A percentile compares a stretch with the other conserved stretches of the same genome.
Conservation (phyloP, 2,329 filamentous ascomycete species). For the Scedosporium aurantiacum region DNA sequence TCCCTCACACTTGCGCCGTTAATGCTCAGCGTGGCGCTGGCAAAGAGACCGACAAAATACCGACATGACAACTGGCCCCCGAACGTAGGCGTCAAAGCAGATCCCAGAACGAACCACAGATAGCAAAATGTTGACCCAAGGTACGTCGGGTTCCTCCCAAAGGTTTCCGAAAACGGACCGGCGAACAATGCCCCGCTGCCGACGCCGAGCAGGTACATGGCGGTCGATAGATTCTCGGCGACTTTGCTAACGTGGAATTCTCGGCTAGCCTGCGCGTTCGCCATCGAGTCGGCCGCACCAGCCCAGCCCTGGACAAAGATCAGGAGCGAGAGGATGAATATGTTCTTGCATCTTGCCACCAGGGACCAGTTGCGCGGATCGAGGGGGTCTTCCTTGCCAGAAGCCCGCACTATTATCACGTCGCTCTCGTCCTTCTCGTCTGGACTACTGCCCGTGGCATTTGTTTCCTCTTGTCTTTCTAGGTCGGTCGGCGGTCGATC, state of each 20-base stretch:
- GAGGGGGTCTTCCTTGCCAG: constrained; percentile 22
- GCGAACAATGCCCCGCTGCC: constrained; percentile 35
- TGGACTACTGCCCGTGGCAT: background rate
- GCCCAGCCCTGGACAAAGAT: constrained; percentile 36
- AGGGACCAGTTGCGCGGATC: constrained; percentile 32
- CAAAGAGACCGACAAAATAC: constrained; percentile 36
- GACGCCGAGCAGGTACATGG: constrained; percentile 35
- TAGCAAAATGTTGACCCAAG: constrained; percentile 31
- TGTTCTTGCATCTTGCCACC: constrained; percentile 18
- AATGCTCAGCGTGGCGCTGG: constrained; percentile 22
- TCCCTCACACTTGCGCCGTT: constrained; percentile 34
- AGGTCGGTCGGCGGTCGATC: background rate
- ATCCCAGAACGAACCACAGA: constrained; percentile 36
- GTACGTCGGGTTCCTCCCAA: constrained; percentile 37
- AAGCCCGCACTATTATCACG: constrained; percentile 6
- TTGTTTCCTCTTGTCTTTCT: background rate
- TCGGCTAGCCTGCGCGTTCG: constrained; percentile 24
- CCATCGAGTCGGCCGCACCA: constrained; percentile 36
- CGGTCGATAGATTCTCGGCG: constrained; percentile 30
- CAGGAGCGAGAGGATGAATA: constrained; percentile 24
- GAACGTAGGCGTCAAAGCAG: constrained; percentile 33
- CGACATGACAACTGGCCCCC: constrained; percentile 34
- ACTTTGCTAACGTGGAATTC: constrained; percentile 32
- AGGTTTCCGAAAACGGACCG: constrained; percentile 36
- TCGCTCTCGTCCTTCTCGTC: background rate